A percentile compares a stretch with the other conserved stretches of the same genome.
Evolutionary conservation across 1,139 yeast species (phyloP).

Genomic region (Hansenula lynferdii): DNA sequence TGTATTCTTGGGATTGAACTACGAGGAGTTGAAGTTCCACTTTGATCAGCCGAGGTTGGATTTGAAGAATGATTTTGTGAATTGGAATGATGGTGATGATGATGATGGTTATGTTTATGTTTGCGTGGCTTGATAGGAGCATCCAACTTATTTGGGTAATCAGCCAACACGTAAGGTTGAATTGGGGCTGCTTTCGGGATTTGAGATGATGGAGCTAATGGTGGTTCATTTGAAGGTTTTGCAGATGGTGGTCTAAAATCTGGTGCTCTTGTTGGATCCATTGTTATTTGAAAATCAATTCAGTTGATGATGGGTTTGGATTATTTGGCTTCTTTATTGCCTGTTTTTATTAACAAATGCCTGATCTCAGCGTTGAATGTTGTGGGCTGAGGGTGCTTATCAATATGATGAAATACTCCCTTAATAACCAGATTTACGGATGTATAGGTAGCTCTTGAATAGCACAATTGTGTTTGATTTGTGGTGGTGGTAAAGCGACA

Average conservation of each 20-base stretch:
- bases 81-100: conserved; percentile 6
- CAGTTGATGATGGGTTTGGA: background rate
- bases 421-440: too few species aligned
- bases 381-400: too few species aligned
- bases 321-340: too few species aligned
- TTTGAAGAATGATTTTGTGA: background rate
- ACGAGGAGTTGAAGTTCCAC: conserved; percentile 3
- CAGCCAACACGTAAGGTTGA: conserved; percentile 71
- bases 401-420: too few species aligned
- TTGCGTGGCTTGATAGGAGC: conserved; percentile 60
- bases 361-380: too few species aligned
- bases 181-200: conserved; percentile 79
- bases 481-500: too few species aligned
- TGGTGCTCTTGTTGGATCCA: conserved; percentile 84
- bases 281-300: background rate
- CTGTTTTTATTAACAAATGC: too few species aligned
- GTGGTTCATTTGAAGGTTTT: conserved; percentile 52
- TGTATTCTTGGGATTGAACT: conserved; percentile 36
- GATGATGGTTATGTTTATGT: conserved; percentile 15
- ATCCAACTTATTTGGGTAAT: conserved; percentile 63
- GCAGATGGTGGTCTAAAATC: conserved; percentile 70
- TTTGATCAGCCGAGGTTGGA: background rate
- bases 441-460: too few species aligned
- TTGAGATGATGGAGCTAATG: conserved; percentile 61
- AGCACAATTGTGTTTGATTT: too few species aligned